phyloP scores from a whole-genome alignment of 371 early-diverging fungal species.

The Entomophthora muscae region DNA sequence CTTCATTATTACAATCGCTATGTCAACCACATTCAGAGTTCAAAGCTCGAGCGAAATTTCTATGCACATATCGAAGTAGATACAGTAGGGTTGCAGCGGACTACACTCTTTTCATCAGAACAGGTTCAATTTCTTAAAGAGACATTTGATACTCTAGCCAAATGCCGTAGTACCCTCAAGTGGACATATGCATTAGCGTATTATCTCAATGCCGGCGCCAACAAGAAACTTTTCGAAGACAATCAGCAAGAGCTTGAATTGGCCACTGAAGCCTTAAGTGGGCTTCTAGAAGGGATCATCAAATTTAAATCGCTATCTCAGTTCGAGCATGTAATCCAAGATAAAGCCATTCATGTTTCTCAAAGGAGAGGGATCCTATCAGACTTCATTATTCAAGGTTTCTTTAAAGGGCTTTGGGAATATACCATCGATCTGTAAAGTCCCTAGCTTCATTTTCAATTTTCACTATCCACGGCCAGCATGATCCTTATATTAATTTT shows the following conservation, averaged over 20 bases:
- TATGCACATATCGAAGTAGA: slow-evolving; percentile 75
- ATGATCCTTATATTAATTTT: too few species aligned
- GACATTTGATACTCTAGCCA: slow-evolving; percentile 73
- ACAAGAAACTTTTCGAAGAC: too few species aligned
- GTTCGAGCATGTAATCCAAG: slow-evolving; percentile 52
- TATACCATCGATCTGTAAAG: too few species aligned
- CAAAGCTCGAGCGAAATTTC: slow-evolving; percentile 71
- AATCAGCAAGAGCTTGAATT: too few species aligned
- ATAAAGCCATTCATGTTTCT: slow-evolving; percentile 64
- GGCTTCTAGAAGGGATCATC: slow-evolving; percentile 65
- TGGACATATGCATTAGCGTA: too few species aligned
- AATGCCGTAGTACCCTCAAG: slow-evolving; percentile 72
- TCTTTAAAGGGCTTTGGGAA: slow-evolving; percentile 53
- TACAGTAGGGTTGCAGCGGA: slow-evolving; percentile 88
- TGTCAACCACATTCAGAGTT: slow-evolving; percentile 91
- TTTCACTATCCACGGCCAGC: too few species aligned
- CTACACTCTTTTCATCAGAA: slow-evolving; percentile 63
- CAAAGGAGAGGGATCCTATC: slow-evolving; percentile 52
- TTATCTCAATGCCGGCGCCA: too few species aligned
- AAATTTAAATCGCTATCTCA: slow-evolving; percentile 53
- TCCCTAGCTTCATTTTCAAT: too few species aligned
- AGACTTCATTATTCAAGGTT: slow-evolving; percentile 57
- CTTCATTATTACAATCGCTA: slow-evolving; percentile 91
- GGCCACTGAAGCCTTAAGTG: too few species aligned
- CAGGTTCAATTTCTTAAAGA: slow-evolving; percentile 84